Evolutionary conservation across 2,329 filamentous ascomycete species (phyloP), one percentile per base, ranked within the genome.

Genomic region (Xylariales sp.): DNA sequence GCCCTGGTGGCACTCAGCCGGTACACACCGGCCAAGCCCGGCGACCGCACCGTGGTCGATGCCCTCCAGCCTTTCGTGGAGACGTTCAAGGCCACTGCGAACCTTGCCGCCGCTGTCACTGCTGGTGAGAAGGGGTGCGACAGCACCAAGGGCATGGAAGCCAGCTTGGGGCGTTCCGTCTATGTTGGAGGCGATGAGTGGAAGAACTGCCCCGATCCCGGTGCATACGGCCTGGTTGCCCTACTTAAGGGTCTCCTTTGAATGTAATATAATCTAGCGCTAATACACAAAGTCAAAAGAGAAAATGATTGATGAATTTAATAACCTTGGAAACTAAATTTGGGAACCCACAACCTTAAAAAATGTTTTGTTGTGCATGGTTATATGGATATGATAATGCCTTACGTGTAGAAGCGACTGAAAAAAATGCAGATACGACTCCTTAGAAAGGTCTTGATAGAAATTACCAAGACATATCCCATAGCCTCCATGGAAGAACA

Each of bases 201-300:
- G 37, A 60, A 60, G 37, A 69, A 69, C 29, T 44, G 74, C 38
- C 78, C 83, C 5, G 83, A 87, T 55, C 83, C 83, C 1, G 82
- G 83, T 20, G 83, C 83, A 5, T 80, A 81, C 67, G 83, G 81
- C 13, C 70, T 83, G 17, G 79, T 79, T 70, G 70, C 76, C 12
- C 72, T 63, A 2, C 66, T 74, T 29, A 13, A 61, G 45, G 69
- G 65, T 2, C 41, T 72, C n/a, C n/a, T n/a, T n/a, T n/a, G n/a
- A n/a, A n/a, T n/a, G n/a, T n/a, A n/a, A n/a, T n/a, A n/a, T n/a
- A n/a, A n/a, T n/a, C n/a, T n/a, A n/a, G n/a, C n/a, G n/a, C n/a
- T n/a, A n/a, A n/a, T n/a, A n/a, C n/a, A n/a, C n/a, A n/a, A n/a
- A n/a, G n/a, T n/a, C n/a, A n/a, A n/a, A n/a, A n/a, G n/a, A n/a